A percentile compares a stretch with the other conserved stretches of the same genome.
These are phyloP conservation scores for Chaetomiaceae sp. DNA, from an alignment of 2,329 filamentous ascomycete species.

Conservation along the genomic window DNA sequence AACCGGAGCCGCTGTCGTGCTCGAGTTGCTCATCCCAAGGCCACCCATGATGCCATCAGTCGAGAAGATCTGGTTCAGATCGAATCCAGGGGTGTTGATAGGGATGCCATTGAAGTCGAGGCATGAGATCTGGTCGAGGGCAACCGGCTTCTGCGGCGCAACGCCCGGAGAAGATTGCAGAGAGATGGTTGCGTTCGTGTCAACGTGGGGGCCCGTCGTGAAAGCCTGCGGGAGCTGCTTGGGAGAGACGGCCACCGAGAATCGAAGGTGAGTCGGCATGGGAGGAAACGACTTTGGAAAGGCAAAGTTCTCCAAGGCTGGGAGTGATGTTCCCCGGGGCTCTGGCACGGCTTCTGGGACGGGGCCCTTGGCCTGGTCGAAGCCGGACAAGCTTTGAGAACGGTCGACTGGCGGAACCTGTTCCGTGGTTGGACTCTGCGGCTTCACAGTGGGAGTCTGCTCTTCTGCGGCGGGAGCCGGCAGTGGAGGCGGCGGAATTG, in stretches of 20 bases:
- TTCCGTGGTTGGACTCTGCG: neutral
- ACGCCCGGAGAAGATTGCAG: neutral
- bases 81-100: conserved; percentile 3
- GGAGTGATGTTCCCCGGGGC: conserved; percentile 33
- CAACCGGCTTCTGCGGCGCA: neutral
- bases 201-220: conserved; percentile 10
- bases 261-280: conserved; percentile 11
- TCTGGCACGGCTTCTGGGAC: conserved; percentile 28
- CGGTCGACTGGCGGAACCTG: conserved; percentile 15
- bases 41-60: conserved; percentile 3
- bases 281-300: conserved; percentile 29
- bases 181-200: neutral
- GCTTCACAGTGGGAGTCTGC: neutral
- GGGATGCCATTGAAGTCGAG: conserved; percentile 15
- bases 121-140: conserved; percentile 18
- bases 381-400: conserved; percentile 30
- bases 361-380: conserved; percentile 27
- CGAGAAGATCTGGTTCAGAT: conserved; percentile 6
- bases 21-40: neutral
- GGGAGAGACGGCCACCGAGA: conserved; percentile 36
- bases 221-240: conserved; percentile 31
- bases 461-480: neutral
- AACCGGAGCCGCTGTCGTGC: neutral
- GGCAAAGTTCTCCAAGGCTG: conserved; percentile 32
- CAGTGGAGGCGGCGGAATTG: conserved; percentile 20